Base-by-base conservation (phyloP, 2,329 filamentous ascomycete genomes). In the Penicillium brevicompactum region DNA sequence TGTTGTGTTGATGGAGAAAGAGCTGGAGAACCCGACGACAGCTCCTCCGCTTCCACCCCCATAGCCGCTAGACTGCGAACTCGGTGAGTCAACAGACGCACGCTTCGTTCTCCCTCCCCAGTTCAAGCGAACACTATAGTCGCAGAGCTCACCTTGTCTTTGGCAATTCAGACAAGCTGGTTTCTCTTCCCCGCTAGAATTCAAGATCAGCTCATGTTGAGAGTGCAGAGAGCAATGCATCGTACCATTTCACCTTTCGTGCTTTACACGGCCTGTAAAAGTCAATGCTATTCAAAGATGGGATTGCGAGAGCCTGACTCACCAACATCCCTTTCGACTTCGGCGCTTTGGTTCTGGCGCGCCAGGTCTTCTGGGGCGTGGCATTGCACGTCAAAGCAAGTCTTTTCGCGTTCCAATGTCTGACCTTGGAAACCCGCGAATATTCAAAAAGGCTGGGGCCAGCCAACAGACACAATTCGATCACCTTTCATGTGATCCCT, bases 101-200 rank as follows among this genome's bases (percentile, higher is more conserved):
- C 83, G 85, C 68, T 84, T 87, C 47, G 82, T 81, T 53, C 89
- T 83, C 4, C 89, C 89, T 57, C 88, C 87, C 90, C 90, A 93
- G 66, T 92, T 92, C 61, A 93, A 76, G 31, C 88, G 83, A 64
- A 93, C 89, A 65, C 85, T 90, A 71, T 92, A 93, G 73, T 94
- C 90, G 76, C 90, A 94, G 45, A 78, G 76, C 68, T 91, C 88
- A 57, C 86, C 86, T 60, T 87, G 85, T 58, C 85, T 85, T 64
- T 86, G 80, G 72, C 90, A 93, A 67, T 91, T 92, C 46, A 82
- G 67, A 73, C 90, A 93, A 58, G 74, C 76, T 13, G 90, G 90
- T 62, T 87, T 88, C 68, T 89, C 87, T 72, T 93, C 90, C 59
- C 88, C 89, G 74, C 82, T 84, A 55, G n/a, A 53, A 14, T n/a